Percentiles rank a stretch among this genome's conserved stretches.
phyloP scores from a whole-genome alignment of 495 filamentous ascomycete species.

The Glonium stellatum region DNA sequence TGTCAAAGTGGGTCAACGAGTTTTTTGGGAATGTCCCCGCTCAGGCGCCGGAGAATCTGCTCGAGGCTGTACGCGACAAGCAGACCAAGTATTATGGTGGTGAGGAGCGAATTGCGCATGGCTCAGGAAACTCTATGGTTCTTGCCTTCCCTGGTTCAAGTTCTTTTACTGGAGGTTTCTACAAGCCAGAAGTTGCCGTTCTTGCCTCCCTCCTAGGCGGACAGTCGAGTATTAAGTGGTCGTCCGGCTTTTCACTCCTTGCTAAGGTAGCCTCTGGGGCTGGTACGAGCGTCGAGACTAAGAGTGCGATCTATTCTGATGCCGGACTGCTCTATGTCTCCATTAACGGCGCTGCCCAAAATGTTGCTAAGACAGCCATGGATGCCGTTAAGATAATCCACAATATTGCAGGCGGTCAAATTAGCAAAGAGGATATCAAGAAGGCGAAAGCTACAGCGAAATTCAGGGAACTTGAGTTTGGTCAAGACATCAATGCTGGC shows the following conservation, averaged over 20 bases:
- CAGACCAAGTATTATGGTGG: conserved; percentile 86
- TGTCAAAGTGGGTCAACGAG: conserved; percentile 85
- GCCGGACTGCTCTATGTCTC: conserved; percentile 81
- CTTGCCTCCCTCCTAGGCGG: conserved; percentile 87
- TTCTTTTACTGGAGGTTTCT: conserved; percentile 60
- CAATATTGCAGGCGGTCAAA: conserved; percentile 63
- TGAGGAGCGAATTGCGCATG: conserved; percentile 80
- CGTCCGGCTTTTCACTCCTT: conserved; percentile 82
- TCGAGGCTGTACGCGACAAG: conserved; percentile 30
- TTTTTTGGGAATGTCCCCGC: conserved; percentile 63
- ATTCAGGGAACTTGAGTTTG: conserved; percentile 81
- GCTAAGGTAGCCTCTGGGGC: conserved; percentile 64
- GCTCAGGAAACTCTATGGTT: conserved; percentile 66
- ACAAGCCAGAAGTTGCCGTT: conserved; percentile 85
- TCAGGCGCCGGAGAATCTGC: conserved; percentile 32
- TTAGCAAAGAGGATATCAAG: conserved; percentile 75
- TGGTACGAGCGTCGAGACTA: conserved; percentile 59
- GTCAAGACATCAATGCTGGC: conserved; percentile 61
- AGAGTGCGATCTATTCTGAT: conserved; percentile 84
- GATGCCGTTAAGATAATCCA: conserved; percentile 71
- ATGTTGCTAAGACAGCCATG: conserved; percentile 56
- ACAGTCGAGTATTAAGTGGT: conserved; percentile 89
- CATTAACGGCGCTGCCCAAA: conserved; percentile 62
- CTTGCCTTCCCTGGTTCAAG: conserved; percentile 88
- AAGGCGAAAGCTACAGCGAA: conserved; percentile 91